phyloP scores from a whole-genome alignment of 108 stramenopile genomes.

The Epithemia pelagica region DNA sequence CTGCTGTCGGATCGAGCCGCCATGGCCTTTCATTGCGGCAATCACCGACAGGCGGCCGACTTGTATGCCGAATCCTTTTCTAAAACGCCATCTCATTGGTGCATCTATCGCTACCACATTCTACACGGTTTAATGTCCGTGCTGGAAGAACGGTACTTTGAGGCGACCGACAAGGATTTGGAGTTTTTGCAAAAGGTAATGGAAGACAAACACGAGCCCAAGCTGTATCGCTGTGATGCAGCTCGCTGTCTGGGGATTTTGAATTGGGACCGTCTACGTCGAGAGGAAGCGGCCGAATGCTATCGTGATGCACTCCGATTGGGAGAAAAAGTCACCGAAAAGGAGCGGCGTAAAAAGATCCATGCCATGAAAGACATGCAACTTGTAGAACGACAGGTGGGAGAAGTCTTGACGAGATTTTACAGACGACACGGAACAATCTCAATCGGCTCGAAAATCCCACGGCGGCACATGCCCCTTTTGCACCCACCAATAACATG shows the following conservation, averaged over 20 bases:
- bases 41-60: background rate
- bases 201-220: background rate
- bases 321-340: background rate
- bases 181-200: background rate
- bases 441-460: no score
- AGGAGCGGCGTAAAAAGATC: background rate
- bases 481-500: no score
- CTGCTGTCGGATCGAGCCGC: no score
- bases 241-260: background rate
- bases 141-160: background rate
- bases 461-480: no score
- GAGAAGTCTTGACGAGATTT: no score
- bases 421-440: no score
- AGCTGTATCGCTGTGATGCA: background rate
- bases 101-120: background rate
- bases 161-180: background rate
- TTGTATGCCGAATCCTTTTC: background rate
- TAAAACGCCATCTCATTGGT: no score
- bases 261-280: background rate
- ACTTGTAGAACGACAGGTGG: no score
- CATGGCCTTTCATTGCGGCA: background rate
- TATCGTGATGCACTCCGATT: background rate
- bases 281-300: background rate
- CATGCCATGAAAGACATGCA: no score
- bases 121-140: background rate